Base-by-base conservation (phyloP, 192 early-diverging fungal genomes). In the Coemansia sp. region DNA sequence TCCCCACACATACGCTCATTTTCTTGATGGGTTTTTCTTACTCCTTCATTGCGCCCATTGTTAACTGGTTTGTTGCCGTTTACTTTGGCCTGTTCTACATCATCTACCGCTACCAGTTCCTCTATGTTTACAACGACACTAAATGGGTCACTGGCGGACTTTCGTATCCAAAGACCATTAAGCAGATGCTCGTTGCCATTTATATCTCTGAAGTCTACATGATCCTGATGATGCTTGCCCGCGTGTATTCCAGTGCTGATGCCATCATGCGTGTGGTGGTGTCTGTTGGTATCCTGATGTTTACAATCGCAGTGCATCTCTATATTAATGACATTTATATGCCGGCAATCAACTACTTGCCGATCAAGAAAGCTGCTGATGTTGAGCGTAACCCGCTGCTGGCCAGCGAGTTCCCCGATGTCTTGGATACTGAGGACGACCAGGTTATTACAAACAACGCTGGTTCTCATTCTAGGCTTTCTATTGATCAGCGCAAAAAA, bases 81-180 rank as follows among this genome's bases (percentile, higher is more conserved):
- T 91, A 88, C 72, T 95, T 87, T 63, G 72, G 64, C 9, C 53
- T 92, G 15, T 82, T 80, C 22, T 85, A 83, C 46, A 45, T 90
- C 38, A 89, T 90, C 9, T 93, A 89, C 60, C 58, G 78, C 0
- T 89, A 95, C 68, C 86, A 90, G 60, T 86, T 95, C 58, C 70
- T 89, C 28, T 90, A 87, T 39, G 87, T 90, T 3, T 87, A 85
- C 56, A 72, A 81, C 22, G 67, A 78, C 27, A 38, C 60, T 1
- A 39, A 36, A 1, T 72, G 78, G 56, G 67, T 78, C 36, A 79
- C 83, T 1, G 83, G 80, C 17, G 88, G 88, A 2, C 68, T 85
- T 29, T 74, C 79, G 18, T 90, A 83, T 50, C 82, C 85, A 0
- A 66, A 63, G 32, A 65, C 79, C 10, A 68, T 85, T 28, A 78